Conservation (phyloP, 1,284 basidiomycete species). For the Rhizoctonia solani region DNA sequence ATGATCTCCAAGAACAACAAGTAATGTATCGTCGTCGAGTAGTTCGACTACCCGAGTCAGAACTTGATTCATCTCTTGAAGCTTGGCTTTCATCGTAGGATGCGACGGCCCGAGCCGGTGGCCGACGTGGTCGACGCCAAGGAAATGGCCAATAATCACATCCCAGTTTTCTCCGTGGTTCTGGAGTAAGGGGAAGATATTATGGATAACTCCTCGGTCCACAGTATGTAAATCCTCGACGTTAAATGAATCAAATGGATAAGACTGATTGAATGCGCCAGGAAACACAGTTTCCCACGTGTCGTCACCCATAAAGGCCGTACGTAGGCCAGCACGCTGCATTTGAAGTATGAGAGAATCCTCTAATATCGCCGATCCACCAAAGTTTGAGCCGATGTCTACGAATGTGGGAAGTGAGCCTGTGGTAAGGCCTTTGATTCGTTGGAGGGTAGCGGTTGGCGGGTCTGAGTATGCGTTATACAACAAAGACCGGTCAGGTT, state of each 20-base stretch:
- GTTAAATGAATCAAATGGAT: constrained; percentile 95
- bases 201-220: constrained; percentile 83
- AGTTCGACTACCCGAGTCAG: constrained; percentile 66
- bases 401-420: constrained; percentile 96
- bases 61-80: constrained; percentile 86
- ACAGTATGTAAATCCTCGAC: constrained; percentile 98
- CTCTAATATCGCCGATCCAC: constrained; percentile 81
- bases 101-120: constrained; percentile 92
- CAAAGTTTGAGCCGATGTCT: constrained; percentile 91
- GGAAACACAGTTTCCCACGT: constrained; percentile 95
- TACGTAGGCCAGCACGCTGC: constrained; percentile 57
- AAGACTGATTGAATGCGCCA: constrained; percentile 72
- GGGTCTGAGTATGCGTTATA: constrained; percentile 92
- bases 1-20: constrained; percentile 94
- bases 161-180: constrained; percentile 65
- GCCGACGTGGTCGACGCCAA: constrained; percentile 98
- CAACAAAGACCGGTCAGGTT: constrained; percentile 77
- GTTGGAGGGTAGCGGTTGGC: constrained; percentile 93
- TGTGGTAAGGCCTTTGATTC: constrained; percentile 94
- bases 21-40: constrained; percentile 79
- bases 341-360: constrained; percentile 78
- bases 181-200: constrained; percentile 80
- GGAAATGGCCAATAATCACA: constrained; percentile 88
- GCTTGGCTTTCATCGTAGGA: constrained; percentile 82
- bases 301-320: constrained; percentile 93